Evolutionary conservation across 768 basidiomycete genomes (phyloP), one percentile per base, ranked within the genome.

Genomic region (Hemileccinum impolitum): DNA sequence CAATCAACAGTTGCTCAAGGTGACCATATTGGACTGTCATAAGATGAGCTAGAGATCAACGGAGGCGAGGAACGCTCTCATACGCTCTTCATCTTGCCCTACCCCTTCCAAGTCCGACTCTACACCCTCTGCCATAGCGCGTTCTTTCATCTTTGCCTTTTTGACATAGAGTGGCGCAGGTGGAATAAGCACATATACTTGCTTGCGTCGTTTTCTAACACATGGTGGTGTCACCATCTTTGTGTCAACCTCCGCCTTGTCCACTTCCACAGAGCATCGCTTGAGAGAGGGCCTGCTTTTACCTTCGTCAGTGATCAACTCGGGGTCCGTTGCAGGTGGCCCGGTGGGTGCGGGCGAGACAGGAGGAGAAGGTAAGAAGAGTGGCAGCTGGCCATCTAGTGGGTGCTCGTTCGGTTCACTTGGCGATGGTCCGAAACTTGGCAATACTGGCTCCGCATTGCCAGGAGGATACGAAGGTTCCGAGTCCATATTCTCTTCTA

Each of bases 311-410:
- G 42, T 31, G n/a, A 49, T 40, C 25, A 53, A 50, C 37, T 60
- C 58, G 34, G 46, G 43, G 37, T 62, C 62, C 43, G 57, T 58
- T 50, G 55, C n/a, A n/a, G n/a, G n/a, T n/a, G n/a, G n/a, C n/a
- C n/a, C 59, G 21, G 55, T 55, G 4, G 39, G 45, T 17, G 49
- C 25, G 28, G 71, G 70, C 17, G 71, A 74, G 48, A 59, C 51
- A 1, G 71, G 64, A 6, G 72, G 73, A 35, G 77, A 80, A 32
- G 78, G 78, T 25, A 79, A 55, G 54, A 80, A 80, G 39, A 79
- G 64, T 25, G 78, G 79, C 13, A 71, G 53, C 42, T 60, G 67
- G 9, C 60, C 62, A 43, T 49, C 53, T 21, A 36, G 21, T 14
- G 11, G 26, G 15, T 37, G 49, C 14, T 44, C 53, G 28, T 38